Percentiles rank a stretch among this genome's conserved stretches.
These are phyloP conservation scores for Fusarium palustre DNA, from an alignment of 2,329 filamentous ascomycete species.

Conservation along the genomic window DNA sequence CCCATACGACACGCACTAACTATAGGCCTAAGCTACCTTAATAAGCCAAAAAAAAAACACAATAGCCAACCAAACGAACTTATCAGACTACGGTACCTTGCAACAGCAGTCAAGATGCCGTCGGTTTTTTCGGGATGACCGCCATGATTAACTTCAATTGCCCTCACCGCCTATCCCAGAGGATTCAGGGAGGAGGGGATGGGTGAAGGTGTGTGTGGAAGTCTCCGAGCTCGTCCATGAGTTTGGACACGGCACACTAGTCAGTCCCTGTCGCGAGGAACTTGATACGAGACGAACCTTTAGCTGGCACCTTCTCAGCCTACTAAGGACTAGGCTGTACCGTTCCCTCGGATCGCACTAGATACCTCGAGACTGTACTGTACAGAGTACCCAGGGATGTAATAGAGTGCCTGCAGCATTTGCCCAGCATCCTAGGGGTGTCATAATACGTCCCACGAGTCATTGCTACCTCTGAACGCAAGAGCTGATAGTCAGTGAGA, in stretches of 20 bases:
- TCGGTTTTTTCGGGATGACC: not conserved
- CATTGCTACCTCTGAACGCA: not conserved
- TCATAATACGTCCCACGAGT: not conserved
- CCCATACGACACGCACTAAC: not conserved
- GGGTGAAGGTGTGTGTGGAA: slow-evolving; percentile 20
- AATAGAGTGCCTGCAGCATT: slow-evolving; percentile 22
- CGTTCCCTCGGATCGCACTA: slow-evolving; percentile 42
- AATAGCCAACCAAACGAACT: not conserved
- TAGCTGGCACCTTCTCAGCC: slow-evolving; percentile 24
- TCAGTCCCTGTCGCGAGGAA: slow-evolving; percentile 7
- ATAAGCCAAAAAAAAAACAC: not conserved
- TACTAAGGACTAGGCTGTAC: slow-evolving; percentile 43
- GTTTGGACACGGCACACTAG: slow-evolving; percentile 1
- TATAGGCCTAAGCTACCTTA: not conserved
- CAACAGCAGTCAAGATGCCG: not conserved
- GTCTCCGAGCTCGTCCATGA: slow-evolving; percentile 9
- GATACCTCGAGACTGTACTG: slow-evolving; percentile 5
- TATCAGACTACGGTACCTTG: not conserved
- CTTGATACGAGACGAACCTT: slow-evolving; percentile 35
- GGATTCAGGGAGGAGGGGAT: slow-evolving; percentile 8
- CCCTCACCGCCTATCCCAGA: slow-evolving; percentile 15
- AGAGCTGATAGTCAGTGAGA: not conserved
- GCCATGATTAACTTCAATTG: not conserved
- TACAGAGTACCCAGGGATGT: slow-evolving; percentile 10
- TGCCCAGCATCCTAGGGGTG: not conserved